Evolutionary conservation across 768 basidiomycete genomes (phyloP), one percentile per base, ranked within the genome.

Genomic region (Vararia minispora): DNA sequence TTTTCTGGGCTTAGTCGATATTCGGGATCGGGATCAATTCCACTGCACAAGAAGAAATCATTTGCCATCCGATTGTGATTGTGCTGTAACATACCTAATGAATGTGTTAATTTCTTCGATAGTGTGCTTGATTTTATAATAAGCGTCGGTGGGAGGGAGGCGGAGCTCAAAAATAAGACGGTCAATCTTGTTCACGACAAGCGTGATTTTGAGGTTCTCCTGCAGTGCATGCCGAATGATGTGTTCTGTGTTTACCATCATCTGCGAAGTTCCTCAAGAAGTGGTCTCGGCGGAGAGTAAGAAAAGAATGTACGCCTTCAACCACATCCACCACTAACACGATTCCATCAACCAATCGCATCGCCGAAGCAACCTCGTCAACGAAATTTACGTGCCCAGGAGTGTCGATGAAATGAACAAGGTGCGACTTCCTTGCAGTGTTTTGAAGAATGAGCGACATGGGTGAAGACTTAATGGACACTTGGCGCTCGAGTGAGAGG

Each of bases 321-420:
- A 98, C 86, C n/a, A 87, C 95, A 52, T 99, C 95, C 3, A 99
- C 92, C 1, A 98, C 92, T 17, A 99, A 61, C 1, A 98, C 59
- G 31, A 95, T 77, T 24, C 95, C 95, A 55, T 99, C 95, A 13
- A 74, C 80, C 27, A 97, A 63, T 30, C 95, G 74, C 41, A 92
- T 76, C 6, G 87, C 70, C 6, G 82, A 76, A 2, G 91, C 92
- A 16, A 90, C 90, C 60, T 99, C 95, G 53, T 99, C 95, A n/a
- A 92, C 75, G 54, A 99, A 98, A 60, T 98, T 98, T 43, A 92
- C 88, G 52, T 99, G 95, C 24, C 95, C 95, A 3, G 95, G 95
- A 0, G 95, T 98, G 58, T 99, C 95, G 50, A 99, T 80, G 22
- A 97, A 59, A 59, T 99, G 92, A 37, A 98, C 57, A 16, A 99